A percentile compares a stretch with the other conserved stretches of the same genome.
phyloP scores from a whole-genome alignment of 768 basidiomycete species.

The Aureoboletus auriporus region DNA sequence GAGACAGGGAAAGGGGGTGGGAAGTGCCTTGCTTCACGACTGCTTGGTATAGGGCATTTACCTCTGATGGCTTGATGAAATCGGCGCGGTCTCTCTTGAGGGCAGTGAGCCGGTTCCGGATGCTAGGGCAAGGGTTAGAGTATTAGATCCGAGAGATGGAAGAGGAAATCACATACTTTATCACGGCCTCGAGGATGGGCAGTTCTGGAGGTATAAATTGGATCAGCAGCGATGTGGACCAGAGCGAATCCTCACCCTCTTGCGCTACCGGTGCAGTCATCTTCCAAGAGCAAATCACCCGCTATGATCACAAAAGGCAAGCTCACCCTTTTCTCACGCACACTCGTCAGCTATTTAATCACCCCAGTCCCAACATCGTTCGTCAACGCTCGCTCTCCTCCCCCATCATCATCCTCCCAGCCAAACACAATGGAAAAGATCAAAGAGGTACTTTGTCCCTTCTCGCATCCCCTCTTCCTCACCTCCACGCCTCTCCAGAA shows the following conservation, averaged over 20 bases:
- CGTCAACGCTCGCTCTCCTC: slow-evolving; percentile 5
- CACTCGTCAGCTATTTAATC: slow-evolving; percentile 20
- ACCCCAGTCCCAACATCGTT: slow-evolving; percentile 13
- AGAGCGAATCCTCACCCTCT: slow-evolving; percentile 50
- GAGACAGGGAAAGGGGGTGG: neutral
- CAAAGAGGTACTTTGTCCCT: slow-evolving; percentile 33
- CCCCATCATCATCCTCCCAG: slow-evolving; percentile 4
- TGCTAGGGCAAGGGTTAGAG: slow-evolving; percentile 46
- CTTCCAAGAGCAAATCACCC: neutral
- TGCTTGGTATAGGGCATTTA: slow-evolving; percentile 86
- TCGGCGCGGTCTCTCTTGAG: slow-evolving; percentile 91
- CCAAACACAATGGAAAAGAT: slow-evolving; percentile 43
- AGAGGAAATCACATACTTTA: slow-evolving; percentile 54
- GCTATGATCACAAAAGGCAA: slow-evolving; percentile 34
- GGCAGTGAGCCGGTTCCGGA: slow-evolving; percentile 91
- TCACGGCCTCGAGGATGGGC: slow-evolving; percentile 90
- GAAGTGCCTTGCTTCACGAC: slow-evolving; percentile 88
- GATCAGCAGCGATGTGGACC: slow-evolving; percentile 3
- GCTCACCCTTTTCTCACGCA: slow-evolving; percentile 32
- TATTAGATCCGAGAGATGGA: slow-evolving; percentile 10
- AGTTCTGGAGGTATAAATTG: slow-evolving; percentile 56
- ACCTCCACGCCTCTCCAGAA: slow-evolving; percentile 41
- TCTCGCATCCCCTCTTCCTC: neutral
- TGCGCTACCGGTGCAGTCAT: slow-evolving; percentile 76
- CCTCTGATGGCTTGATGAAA: slow-evolving; percentile 91